Evolutionary conservation across 1,284 basidiomycete genomes (phyloP).

Genomic region (Fomes fomentarius): DNA sequence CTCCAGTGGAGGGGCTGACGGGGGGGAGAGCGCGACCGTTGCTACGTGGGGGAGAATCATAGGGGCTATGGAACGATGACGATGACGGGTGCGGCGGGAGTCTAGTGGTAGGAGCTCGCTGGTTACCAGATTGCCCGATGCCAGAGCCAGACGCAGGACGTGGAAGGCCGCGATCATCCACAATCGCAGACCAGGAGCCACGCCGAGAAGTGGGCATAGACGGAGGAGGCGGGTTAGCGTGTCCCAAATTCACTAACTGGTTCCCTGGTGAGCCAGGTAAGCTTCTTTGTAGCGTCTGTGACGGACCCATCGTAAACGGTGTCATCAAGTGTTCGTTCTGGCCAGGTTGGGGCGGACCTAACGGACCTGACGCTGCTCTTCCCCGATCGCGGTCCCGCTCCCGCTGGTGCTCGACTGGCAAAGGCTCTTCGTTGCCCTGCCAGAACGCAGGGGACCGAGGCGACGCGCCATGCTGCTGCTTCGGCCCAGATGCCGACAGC

Average conservation of each 20-base stretch:
- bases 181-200: conserved; percentile 34
- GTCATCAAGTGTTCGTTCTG: conserved; percentile 40
- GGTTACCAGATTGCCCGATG: not conserved
- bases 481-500: conserved; percentile 38
- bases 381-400: conserved; percentile 25
- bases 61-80: conserved; percentile 15
- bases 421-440: conserved; percentile 27
- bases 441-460: conserved; percentile 25
- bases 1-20: conserved; percentile 2
- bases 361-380: conserved; percentile 22
- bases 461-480: conserved; percentile 18
- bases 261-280: conserved; percentile 24
- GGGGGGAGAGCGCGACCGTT: conserved; percentile 19
- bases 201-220: conserved; percentile 33
- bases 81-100: conserved; percentile 15
- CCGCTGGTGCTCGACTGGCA: not conserved
- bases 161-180: conserved; percentile 22
- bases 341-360: conserved; percentile 41
- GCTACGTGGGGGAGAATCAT: conserved; percentile 19
- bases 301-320: conserved; percentile 55
- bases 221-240: conserved; percentile 23
- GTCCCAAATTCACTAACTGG: conserved; percentile 23
- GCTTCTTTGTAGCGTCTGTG: conserved; percentile 39
- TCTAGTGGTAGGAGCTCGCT: conserved; percentile 17
- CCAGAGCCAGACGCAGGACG: conserved; percentile 26